Percentiles rank a stretch among this genome's conserved stretches.
Evolutionary conservation across 2,329 filamentous ascomycete genomes (phyloP).

Genomic region (Chrysoporthe austroafricana): DNA sequence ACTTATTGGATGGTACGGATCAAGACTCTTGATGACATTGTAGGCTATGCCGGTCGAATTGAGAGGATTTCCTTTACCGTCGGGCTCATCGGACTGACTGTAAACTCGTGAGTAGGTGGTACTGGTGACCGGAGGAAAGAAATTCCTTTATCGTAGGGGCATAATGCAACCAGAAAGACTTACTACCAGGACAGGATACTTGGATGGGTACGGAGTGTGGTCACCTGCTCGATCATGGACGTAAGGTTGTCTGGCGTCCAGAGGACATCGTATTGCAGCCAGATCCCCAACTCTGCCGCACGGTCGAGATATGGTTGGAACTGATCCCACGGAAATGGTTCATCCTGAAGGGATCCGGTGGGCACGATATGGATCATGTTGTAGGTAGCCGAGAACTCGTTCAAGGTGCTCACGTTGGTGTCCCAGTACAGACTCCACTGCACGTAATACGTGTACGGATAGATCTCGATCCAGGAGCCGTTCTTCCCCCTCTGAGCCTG

Average conservation of each 20-base stretch:
- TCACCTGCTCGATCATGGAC: constrained; percentile 38
- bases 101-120: background rate
- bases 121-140: background rate
- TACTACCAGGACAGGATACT: constrained; percentile 49
- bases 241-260: constrained; percentile 30
- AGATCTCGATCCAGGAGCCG: constrained; percentile 29
- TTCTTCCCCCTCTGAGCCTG: constrained; percentile 29
- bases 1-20: constrained; percentile 57
- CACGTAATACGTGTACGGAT: constrained; percentile 31
- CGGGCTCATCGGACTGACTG: constrained; percentile 52
- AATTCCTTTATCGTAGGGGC: background rate
- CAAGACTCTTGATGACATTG: constrained; percentile 46
- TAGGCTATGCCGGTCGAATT: constrained; percentile 50
- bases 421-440: constrained; percentile 33
- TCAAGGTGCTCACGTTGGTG: constrained; percentile 29
- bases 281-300: constrained; percentile 31
- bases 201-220: constrained; percentile 38
- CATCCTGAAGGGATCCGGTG: constrained; percentile 28
- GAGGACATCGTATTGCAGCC: constrained; percentile 31
- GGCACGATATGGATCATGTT: constrained; percentile 33
- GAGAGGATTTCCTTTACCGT: constrained; percentile 49
- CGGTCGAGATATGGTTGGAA: constrained; percentile 32
- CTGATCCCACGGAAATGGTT: constrained; percentile 31
- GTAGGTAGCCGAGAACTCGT: constrained; percentile 31
- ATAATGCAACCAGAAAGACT: background rate